Conservation (phyloP, 148 eudicot genomes). For the Cornus suecica region DNA sequence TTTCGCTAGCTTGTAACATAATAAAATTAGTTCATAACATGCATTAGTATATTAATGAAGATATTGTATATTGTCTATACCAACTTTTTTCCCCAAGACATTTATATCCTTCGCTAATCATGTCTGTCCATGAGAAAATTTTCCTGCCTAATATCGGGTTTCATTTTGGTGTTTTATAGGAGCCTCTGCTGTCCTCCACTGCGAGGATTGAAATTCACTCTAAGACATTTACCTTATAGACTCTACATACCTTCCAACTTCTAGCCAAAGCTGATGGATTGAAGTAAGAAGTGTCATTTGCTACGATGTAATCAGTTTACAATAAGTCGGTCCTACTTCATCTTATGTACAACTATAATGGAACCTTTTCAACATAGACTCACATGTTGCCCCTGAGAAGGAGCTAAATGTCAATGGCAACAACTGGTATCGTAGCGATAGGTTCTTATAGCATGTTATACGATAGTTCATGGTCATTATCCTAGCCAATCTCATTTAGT, state of each 20-base stretch:
- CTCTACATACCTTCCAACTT: not conserved
- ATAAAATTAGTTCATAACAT: constrained; percentile 12
- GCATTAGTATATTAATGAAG: too few species aligned
- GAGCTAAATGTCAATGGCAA: too few species aligned
- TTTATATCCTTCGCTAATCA: too few species aligned
- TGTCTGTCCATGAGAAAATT: not conserved
- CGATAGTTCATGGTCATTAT: not conserved
- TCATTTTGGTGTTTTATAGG: constrained; percentile 27
- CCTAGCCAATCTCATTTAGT: not conserved
- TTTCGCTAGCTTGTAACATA: constrained; percentile 19
- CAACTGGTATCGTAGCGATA: too few species aligned
- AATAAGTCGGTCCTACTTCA: not conserved
- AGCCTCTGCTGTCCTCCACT: constrained; percentile 43
- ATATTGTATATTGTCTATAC: too few species aligned
- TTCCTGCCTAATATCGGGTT: not conserved
- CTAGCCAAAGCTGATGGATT: not conserved
- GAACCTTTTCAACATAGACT: not conserved
- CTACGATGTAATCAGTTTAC: not conserved
- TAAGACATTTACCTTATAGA: not conserved
- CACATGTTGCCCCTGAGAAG: too few species aligned
- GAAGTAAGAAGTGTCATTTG: not conserved
- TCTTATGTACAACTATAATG: not conserved
- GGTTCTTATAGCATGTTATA: too few species aligned
- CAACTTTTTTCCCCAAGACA: too few species aligned
- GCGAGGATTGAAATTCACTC: constrained; percentile 28